Evolutionary conservation across 1,284 basidiomycete species (phyloP), one percentile per base, ranked within the genome.

Genomic region (Abortiporus biennis): DNA sequence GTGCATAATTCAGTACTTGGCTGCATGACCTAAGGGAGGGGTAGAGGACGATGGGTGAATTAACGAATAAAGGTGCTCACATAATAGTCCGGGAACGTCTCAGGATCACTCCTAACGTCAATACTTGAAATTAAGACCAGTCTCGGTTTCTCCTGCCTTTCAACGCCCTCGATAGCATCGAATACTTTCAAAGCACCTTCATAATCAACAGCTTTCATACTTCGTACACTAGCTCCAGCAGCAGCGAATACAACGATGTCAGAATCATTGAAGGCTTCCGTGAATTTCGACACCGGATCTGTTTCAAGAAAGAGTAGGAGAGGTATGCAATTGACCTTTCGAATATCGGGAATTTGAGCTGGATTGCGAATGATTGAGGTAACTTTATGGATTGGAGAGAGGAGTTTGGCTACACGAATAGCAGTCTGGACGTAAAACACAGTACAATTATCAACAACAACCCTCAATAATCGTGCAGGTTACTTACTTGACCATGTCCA

Each of bases 131-230:
- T 73, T 38, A 85, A 58, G 30, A 88, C 68, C 34, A 87, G 58
- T 21, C 72, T 60, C 16, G 80, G 80, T 44, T 70, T 71, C 5
- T 62, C 50, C 1, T 69, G 65, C n/a, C n/a, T n/a, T 11, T 39
- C 11, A 0, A 77, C 65, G 2, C 51, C 59, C 54, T 85, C 80
- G 45, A 87, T 69, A 0, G 82, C 85, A 51, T 86, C 81, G 54
- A 80, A 87, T 0, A 83, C 74, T 59, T 85, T 86, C 42, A 86
- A 52, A 0, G 84, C 82, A 2, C 81, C 85, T 39, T 80, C 74
- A 53, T 79, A 78, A 57, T 89, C 86, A 8, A 89, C 84, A 19
- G 68, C 69, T 50, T 74, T 74, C 0, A 76, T 69, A 51, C 80
- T 82, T 52, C 81, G 80, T 0, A 80, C 81, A 0, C 82, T 84